Evolutionary conservation across 352 stramenopile species (phyloP).

Genomic region (Vaucheria bursata): DNA sequence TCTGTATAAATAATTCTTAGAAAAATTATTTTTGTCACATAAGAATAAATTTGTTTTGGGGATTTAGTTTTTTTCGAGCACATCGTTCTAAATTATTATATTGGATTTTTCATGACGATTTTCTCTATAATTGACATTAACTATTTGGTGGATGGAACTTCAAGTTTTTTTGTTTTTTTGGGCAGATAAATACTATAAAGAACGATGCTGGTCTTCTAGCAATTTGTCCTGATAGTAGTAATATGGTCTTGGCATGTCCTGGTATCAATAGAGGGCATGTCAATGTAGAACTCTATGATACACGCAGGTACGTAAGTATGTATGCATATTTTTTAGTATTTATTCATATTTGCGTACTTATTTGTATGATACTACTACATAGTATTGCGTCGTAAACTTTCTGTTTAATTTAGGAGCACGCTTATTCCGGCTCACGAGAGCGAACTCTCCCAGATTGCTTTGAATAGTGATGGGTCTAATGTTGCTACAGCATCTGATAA

Average conservation of each 20-base stretch:
- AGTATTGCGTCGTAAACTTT: too few relatives aligned
- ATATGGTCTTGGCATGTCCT: conserved; percentile 90
- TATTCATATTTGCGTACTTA: conserved; percentile 53
- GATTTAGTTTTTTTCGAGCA: too few relatives aligned
- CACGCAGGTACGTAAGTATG: too few relatives aligned
- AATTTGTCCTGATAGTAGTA: conserved; percentile 78
- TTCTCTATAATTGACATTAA: too few relatives aligned
- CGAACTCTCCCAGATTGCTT: conserved; percentile 65
- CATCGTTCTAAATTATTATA: too few relatives aligned
- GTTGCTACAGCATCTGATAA: conserved; percentile 91
- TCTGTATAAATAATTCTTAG: too few relatives aligned
- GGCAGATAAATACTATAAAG: conserved; percentile 92
- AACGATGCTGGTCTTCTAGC: conserved; percentile 90
- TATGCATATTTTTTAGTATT: too few relatives aligned
- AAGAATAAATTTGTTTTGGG: too few relatives aligned
- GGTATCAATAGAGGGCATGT: conserved; percentile 74
- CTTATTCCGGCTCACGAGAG: conserved; percentile 91
- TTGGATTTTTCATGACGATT: too few relatives aligned
- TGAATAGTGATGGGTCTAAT: conserved; percentile 85
- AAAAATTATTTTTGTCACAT: too few relatives aligned
- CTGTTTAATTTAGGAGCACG: conserved; percentile 64
- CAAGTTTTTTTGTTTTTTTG: background rate
- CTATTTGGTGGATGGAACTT: too few relatives aligned
- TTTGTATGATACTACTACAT: conserved; percentile 7
- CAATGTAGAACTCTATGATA: conserved; percentile 94